Conservation (phyloP, 164 flowering plant species). For the Echeveria elegans region DNA sequence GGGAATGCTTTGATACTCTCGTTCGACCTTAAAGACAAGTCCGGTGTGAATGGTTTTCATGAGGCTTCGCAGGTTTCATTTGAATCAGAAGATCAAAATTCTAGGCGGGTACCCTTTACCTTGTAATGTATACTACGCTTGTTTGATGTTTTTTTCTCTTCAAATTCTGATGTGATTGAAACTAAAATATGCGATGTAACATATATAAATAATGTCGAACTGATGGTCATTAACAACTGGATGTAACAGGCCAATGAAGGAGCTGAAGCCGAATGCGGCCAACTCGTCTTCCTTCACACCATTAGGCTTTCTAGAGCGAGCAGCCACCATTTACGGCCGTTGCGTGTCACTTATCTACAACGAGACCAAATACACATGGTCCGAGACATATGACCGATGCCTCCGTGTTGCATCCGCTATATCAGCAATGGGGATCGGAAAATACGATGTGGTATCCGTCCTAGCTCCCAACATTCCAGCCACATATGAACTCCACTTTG, state of each 20-base stretch:
- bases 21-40: neutral
- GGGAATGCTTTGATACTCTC: neutral
- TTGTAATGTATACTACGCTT: neutral
- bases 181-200: no score
- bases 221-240: neutral
- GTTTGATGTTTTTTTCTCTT: neutral
- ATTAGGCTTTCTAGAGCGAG: slow-evolving; percentile 7
- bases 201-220: no score
- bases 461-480: slow-evolving; percentile 12
- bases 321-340: slow-evolving; percentile 10
- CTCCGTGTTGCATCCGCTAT: slow-evolving; percentile 5
- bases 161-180: neutral
- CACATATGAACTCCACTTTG: slow-evolving; percentile 11
- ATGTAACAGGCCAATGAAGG: slow-evolving; percentile 6
- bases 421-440: neutral
- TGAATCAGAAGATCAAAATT: neutral
- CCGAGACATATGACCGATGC: slow-evolving; percentile 11
- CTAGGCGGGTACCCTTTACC: neutral
- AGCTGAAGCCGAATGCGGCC: slow-evolving; percentile 3
- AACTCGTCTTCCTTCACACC: slow-evolving; percentile 9
- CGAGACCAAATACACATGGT: slow-evolving; percentile 4
- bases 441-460: slow-evolving; percentile 10
- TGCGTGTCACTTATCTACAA: slow-evolving; percentile 3
- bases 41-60: neutral
- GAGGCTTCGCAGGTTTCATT: neutral